Base-by-base conservation (phyloP, 139 green algal genomes). In the Coelastrella sp. region DNA sequence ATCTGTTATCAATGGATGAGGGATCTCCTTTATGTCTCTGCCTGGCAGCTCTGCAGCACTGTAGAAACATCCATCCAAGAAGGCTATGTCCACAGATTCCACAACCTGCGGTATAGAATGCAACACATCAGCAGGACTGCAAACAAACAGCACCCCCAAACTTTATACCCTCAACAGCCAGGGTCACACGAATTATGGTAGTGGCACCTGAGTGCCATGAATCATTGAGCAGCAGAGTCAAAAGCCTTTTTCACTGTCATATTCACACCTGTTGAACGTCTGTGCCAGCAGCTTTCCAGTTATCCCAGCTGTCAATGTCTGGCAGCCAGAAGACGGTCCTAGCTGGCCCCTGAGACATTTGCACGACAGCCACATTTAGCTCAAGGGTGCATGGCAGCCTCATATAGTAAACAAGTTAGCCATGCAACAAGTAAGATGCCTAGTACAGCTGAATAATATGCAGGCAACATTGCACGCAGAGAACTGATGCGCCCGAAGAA, bases 241-340 rank as follows among this genome's bases (percentile, higher is more conserved):
- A n/a, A n/a, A n/a, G n/a, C n/a, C n/a, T n/a, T 57, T 9, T 57
- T 23, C 0, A 57, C 45, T 57, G 45, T 57, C 11, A 2, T 4
- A 27, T 19, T 11, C 59, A 23, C 60, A 83, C 72, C 57, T 63
- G 6, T 21, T 40, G 40, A 5, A 84, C 41, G 27, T 73, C 59
- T 64, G 60, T 75, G 7, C 77, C 77, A 0, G 40, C 59, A 30
- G 38, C 77, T 17, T 63, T 35, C 85, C 85, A 89, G 13, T 69
- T 40, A 11, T 63, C 77, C 85, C 85, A 89, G 60, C 85, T 89
- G 78, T 89, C 85, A 25, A 89, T 89, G 57, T 89, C 85, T 57
- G 85, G 85, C n/a, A 76, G 60, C 21, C 59, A 89, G 68, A 89
- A 75, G 3, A 41, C 30, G 6, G 23, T 79, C 53, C 71, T 83